Evolutionary conservation across 192 early-diverging fungal genomes (phyloP).

Genomic region (Gaertneriomyces sp.): DNA sequence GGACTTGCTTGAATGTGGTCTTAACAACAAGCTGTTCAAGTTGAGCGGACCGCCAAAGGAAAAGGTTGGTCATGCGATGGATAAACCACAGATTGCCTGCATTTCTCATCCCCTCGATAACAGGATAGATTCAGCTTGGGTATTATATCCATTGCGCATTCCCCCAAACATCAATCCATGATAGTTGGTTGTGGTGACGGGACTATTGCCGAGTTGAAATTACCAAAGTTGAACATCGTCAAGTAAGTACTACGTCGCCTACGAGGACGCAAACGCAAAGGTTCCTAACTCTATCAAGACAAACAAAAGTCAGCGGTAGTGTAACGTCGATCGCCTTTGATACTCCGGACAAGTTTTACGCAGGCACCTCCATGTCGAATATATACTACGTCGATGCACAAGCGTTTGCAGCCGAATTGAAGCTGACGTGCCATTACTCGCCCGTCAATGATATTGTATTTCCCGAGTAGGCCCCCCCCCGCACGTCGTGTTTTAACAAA

Average conservation of each 20-base stretch:
- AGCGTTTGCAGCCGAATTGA: conserved; percentile 38
- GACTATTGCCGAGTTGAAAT: conserved; percentile 46
- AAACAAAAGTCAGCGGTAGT: conserved; percentile 53
- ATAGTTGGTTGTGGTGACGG: conserved; percentile 57
- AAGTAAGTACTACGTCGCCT: conserved; percentile 36
- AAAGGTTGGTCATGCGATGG: conserved; percentile 31
- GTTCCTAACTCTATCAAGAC: conserved; percentile 29
- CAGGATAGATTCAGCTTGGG: conserved; percentile 56
- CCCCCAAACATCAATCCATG: conserved; percentile 32
- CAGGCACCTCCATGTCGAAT: conserved; percentile 52
- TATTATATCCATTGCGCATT: conserved; percentile 46
- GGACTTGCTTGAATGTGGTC: conserved; percentile 49
- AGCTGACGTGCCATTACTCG: conserved; percentile 51
- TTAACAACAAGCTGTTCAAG: conserved; percentile 53
- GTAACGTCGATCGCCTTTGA: conserved; percentile 56
- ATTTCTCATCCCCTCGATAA: neutral
- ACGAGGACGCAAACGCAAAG: neutral
- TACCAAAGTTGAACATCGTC: conserved; percentile 50
- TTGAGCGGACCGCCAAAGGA: conserved; percentile 55
- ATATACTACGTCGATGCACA: conserved; percentile 45
- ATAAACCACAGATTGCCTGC: no score
- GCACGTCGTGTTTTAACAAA: neutral
- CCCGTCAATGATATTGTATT: conserved; percentile 55
- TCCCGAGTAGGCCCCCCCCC: conserved; percentile 40
- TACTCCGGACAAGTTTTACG: conserved; percentile 34